These are phyloP conservation scores for Lipomyces yamanashiensis DNA, from an alignment of 805 yeast species.

Conservation along the genomic window DNA sequence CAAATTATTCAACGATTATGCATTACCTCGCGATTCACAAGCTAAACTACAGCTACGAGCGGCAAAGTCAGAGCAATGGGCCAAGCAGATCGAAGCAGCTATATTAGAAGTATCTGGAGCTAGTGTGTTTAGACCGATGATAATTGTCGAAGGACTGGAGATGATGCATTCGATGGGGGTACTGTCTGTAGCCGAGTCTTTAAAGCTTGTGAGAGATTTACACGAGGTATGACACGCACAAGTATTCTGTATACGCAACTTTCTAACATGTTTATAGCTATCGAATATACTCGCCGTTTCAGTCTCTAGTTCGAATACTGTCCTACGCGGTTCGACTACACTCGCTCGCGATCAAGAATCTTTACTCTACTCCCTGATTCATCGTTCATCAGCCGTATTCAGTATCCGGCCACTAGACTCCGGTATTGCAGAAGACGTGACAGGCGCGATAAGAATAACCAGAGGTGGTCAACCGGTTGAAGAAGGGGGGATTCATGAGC, in stretches of 20 bases:
- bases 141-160: slow-evolving; percentile 31
- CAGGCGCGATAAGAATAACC: slow-evolving; percentile 29
- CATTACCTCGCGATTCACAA: neutral
- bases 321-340: slow-evolving; percentile 2
- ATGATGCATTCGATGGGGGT: slow-evolving; percentile 18
- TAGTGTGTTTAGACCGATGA: neutral
- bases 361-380: slow-evolving; percentile 3
- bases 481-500: neutral
- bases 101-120: neutral
- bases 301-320: slow-evolving; percentile 5
- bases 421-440: slow-evolving; percentile 34
- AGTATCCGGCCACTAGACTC: slow-evolving; percentile 33
- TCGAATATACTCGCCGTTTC: neutral
- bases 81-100: slow-evolving; percentile 1
- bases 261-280: neutral
- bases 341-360: slow-evolving; percentile 14
- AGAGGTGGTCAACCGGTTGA: slow-evolving; percentile 28
- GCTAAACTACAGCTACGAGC: slow-evolving; percentile 10
- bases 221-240: slow-evolving; percentile 10
- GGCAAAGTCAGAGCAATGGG: slow-evolving; percentile 10
- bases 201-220: slow-evolving; percentile 13
- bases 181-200: slow-evolving; percentile 6
- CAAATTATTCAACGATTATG: neutral
- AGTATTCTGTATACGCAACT: neutral
- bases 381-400: slow-evolving; percentile 25